A percentile compares a stretch with the other conserved stretches of the same genome.
Evolutionary conservation across 2,329 filamentous ascomycete species (phyloP).

Genomic region (Ceratocystis variospora): DNA sequence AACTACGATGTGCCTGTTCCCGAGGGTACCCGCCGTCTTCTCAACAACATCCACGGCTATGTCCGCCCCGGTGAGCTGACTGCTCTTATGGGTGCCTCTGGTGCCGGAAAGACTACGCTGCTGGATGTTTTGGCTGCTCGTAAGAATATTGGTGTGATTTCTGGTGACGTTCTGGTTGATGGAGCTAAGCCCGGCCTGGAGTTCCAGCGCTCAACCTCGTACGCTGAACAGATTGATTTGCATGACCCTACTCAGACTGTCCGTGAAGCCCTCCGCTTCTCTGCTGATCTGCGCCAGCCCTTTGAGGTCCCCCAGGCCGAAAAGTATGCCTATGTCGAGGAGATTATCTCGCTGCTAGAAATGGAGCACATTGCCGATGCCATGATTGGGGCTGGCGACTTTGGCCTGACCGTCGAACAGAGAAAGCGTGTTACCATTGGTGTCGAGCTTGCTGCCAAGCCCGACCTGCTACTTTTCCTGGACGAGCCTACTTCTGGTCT

Average conservation of each 20-base stretch:
- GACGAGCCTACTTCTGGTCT: constrained; percentile 69
- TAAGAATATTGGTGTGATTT: constrained; percentile 48
- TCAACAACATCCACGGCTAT: constrained; percentile 48
- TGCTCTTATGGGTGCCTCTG: constrained; percentile 68
- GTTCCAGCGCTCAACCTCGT: constrained; percentile 48
- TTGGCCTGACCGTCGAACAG: constrained; percentile 55
- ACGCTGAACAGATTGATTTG: constrained; percentile 49
- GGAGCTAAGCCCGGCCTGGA: constrained; percentile 42
- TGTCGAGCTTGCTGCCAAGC: constrained; percentile 76
- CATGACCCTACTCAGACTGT: constrained; percentile 50
- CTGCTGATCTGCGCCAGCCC: constrained; percentile 46
- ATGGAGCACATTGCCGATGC: constrained; percentile 47
- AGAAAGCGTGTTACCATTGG: constrained; percentile 75
- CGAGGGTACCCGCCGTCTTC: constrained; percentile 41
- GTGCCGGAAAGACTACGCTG: constrained; percentile 78
- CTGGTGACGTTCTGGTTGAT: constrained; percentile 44
- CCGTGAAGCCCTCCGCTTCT: constrained; percentile 49
- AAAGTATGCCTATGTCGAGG: constrained; percentile 47
- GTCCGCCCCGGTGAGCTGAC: constrained; percentile 65
- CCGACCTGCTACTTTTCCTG: constrained; percentile 60
- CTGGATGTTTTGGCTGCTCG: constrained; percentile 57
- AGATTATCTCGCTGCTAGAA: constrained; percentile 45
- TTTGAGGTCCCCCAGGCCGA: constrained; percentile 39
- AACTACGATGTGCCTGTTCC: constrained; percentile 58
- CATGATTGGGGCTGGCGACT: constrained; percentile 46